Base-by-base conservation (phyloP, 371 early-diverging fungal species). In the Mortierella sp. region DNA sequence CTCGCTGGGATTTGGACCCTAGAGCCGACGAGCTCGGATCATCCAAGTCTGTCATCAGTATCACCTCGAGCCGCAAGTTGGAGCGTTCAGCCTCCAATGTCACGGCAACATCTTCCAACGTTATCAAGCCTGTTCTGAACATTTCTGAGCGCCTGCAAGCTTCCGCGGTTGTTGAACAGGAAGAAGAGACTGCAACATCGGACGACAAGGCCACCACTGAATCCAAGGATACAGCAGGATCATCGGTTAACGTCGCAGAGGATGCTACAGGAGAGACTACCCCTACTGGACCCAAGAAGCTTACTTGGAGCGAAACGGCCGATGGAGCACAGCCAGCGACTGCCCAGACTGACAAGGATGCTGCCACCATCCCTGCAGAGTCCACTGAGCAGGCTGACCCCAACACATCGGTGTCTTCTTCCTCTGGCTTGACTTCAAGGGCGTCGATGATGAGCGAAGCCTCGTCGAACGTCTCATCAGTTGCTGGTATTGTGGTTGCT, bases 1-100 rank as follows among this genome's bases (percentile, higher is more conserved):
- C 87, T 55, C 82, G 82, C 14, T 86, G 87, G 87, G 82, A 86
- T 31, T 34, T 80, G 19, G 87, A 86, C 26, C 87, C 87, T 6
- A 73, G 85, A 10, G 85, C 85, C 4, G 81, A 86, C 24, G 82
- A 85, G 63, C 65, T 81, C 26, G 77, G 63, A 28, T 84, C 85
- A 9, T 77, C 82, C 44, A 80, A 60, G 58, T 80, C 82, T 10
- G 87, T 86, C 6, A 80, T 82, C 68, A 85, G 86, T n/a, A 82
- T 82, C 26, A 80, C 77, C 21, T 82, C 80, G 16, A 82, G 75
- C 70, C 76, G 60, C 34, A 81, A 81, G 52, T 72, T 84, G 42
- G 85, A 84, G 57, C 75, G 85, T 2, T 84, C 85, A 0, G 70
- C 77, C 13, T 84, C 85, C 0, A 81, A 70, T 28, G 45, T 77